phyloP scores from a whole-genome alignment of 352 stramenopile genomes.

The Phytopythium montanum region DNA sequence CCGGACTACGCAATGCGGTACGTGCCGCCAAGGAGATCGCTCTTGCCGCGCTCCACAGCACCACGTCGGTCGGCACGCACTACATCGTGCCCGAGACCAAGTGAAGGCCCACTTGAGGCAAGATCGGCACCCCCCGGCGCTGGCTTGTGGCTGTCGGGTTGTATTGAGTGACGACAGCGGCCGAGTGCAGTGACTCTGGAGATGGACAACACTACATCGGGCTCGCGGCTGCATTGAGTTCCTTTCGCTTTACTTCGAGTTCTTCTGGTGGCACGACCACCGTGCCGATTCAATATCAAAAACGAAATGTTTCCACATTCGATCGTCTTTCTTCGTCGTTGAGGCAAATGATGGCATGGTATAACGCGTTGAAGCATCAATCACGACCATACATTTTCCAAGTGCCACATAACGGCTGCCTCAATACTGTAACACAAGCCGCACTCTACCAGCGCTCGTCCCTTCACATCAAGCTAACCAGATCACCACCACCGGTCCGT shows the following conservation, averaged over 20 bases:
- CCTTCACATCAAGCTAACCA: no score
- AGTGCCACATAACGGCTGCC: no score
- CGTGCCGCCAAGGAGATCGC: conserved; percentile 87
- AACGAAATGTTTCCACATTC: neutral
- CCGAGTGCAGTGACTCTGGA: neutral
- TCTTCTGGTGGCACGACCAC: neutral
- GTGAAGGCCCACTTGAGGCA: neutral
- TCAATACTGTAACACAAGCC: no score
- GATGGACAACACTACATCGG: neutral
- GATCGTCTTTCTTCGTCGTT: no score
- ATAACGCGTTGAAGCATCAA: no score
- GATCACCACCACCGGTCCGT: no score
- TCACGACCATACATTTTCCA: no score
- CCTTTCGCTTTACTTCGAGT: neutral
- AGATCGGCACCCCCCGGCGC: neutral
- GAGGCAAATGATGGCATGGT: no score
- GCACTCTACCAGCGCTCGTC: no score
- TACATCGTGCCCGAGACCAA: conserved; percentile 67
- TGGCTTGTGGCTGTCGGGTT: neutral
- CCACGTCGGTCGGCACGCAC: conserved; percentile 87
- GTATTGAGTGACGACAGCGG: neutral
- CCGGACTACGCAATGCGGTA: conserved; percentile 87
- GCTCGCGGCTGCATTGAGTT: neutral
- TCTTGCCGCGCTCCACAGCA: conserved; percentile 72
- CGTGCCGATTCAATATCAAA: conserved; percentile 3